Conservation (phyloP, 108 stramenopile genomes). For the Mediolabrus comicus region DNA sequence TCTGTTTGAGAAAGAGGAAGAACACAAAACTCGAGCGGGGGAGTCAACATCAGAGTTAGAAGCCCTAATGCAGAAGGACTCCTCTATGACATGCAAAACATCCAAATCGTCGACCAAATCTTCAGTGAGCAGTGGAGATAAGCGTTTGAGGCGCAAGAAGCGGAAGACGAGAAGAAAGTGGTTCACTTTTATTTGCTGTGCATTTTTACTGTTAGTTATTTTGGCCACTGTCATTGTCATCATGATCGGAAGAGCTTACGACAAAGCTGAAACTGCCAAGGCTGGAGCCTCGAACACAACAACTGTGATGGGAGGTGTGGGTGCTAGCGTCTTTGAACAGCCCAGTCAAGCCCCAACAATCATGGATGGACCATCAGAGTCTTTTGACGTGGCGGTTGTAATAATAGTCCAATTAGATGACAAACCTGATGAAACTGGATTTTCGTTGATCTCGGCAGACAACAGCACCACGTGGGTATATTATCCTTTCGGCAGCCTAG, state of each 20-base stretch:
- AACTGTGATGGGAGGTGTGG: slow-evolving; percentile 48
- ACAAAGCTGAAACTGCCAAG: slow-evolving; percentile 10
- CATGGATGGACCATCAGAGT: neutral
- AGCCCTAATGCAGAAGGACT: neutral
- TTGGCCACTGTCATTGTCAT: neutral
- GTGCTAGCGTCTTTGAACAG: neutral
- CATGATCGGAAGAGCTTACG: neutral
- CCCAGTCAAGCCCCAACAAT: neutral
- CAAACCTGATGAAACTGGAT: slow-evolving; percentile 26
- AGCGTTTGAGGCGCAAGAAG: neutral
- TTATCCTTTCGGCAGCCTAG: slow-evolving; percentile 19
- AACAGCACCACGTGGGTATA: slow-evolving; percentile 10
- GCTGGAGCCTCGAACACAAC: slow-evolving; percentile 60
- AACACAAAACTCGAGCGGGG: neutral
- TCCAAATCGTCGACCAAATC: neutral
- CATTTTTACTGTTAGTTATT: neutral
- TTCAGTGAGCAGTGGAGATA: neutral
- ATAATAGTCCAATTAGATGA: slow-evolving; percentile 22
- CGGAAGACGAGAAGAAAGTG: neutral
- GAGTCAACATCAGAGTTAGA: neutral
- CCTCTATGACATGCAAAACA: neutral
- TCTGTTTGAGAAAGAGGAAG: neutral
- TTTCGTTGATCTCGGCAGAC: slow-evolving; percentile 9
- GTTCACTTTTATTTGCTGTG: neutral
- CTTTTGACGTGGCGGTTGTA: slow-evolving; percentile 5